Percentiles rank a stretch among this genome's conserved stretches.
phyloP scores from a whole-genome alignment of 306 rosid species.

The Erythrophleum fordii region DNA sequence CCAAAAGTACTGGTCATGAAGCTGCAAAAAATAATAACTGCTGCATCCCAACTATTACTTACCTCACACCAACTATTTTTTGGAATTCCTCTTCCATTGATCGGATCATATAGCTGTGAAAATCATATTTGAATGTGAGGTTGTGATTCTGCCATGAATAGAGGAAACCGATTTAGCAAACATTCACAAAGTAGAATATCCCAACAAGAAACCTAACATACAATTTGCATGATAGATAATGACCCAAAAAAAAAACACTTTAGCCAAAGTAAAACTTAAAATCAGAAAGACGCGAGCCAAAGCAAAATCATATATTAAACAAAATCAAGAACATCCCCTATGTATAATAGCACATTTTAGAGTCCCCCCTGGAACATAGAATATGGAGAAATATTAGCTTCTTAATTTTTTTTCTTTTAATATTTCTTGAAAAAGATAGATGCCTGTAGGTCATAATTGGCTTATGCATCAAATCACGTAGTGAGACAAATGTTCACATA shows the following conservation, averaged over 20 bases:
- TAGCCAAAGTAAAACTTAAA: background rate
- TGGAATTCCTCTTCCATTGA: constrained; percentile 99
- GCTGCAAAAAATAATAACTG: constrained; percentile 14
- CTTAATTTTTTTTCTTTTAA: background rate
- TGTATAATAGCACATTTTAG: constrained; percentile 9
- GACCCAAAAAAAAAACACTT: background rate
- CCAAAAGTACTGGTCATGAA: constrained; percentile 26
- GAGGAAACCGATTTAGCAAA: constrained; percentile 32
- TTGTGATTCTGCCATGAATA: constrained; percentile 84
- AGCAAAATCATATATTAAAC: background rate
- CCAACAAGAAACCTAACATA: constrained; percentile 25
- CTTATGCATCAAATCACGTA: constrained; percentile 11
- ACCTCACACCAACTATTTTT: constrained; percentile 99
- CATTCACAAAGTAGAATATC: constrained; percentile 23
- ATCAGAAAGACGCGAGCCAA: constrained; percentile 10
- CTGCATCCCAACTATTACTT: constrained; percentile 29
- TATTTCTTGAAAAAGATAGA: background rate
- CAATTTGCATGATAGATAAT: constrained; percentile 18
- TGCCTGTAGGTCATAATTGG: constrained; percentile 2
- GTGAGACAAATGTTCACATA: constrained; percentile 13
- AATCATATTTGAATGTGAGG: constrained; percentile 77
- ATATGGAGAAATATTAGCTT: background rate
- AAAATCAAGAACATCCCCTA: background rate
- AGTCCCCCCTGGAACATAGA: constrained; percentile 22
- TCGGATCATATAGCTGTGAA: constrained; percentile 96